A percentile compares a stretch with the other conserved stretches of the same genome.
Evolutionary conservation across 768 basidiomycete genomes (phyloP).

Genomic region (Cubamyces sp.): DNA sequence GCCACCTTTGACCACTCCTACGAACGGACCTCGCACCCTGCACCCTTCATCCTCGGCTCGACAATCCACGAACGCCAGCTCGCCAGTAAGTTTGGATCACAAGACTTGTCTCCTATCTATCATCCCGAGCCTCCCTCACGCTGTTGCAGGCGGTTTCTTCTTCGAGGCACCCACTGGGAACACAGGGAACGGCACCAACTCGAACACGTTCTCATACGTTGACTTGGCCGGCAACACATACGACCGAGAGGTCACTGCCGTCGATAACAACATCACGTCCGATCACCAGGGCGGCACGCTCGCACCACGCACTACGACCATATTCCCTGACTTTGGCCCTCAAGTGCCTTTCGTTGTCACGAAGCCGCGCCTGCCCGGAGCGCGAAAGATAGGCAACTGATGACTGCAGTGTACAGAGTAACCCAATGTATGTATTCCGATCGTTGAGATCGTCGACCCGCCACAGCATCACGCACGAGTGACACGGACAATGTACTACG

Average conservation of each 20-base stretch:
- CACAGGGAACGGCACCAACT: conserved; percentile 69
- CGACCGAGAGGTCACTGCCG: conserved; percentile 60
- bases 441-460: conserved; percentile 10
- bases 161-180: conserved; percentile 48
- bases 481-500: not conserved
- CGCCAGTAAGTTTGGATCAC: conserved; percentile 46
- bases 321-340: conserved; percentile 13
- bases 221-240: conserved; percentile 68
- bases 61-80: conserved; percentile 62
- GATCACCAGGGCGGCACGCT: conserved; percentile 61
- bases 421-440: conserved; percentile 7
- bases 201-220: conserved; percentile 65
- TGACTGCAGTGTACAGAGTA: not conserved
- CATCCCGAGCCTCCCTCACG: not conserved
- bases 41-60: conserved; percentile 60
- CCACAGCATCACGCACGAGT: not conserved
- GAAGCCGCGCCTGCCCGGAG: conserved; percentile 43
- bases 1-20: conserved; percentile 71
- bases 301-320: conserved; percentile 26
- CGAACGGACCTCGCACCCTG: conserved; percentile 57
- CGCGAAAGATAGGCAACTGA: conserved; percentile 30
- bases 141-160: conserved; percentile 54
- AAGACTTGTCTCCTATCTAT: not conserved
- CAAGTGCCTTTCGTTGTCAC: conserved; percentile 18
- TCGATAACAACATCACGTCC: conserved; percentile 61